phyloP scores from a whole-genome alignment of 129 eudicot genomes.

The Tanacetum coccineum region DNA sequence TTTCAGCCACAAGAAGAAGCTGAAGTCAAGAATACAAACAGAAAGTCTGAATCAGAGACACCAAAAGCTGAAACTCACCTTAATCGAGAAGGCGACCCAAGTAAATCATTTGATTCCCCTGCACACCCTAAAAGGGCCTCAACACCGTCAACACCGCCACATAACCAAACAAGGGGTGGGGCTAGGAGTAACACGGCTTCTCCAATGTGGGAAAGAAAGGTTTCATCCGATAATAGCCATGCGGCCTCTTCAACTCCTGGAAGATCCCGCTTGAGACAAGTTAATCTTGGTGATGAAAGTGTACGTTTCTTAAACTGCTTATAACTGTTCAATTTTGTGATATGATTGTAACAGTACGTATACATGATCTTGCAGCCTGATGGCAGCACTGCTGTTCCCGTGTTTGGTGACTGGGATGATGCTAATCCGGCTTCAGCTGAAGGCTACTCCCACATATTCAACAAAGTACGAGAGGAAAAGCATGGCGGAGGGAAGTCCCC shows the following conservation, averaged over 20 bases:
- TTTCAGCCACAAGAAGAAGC: constrained; percentile 33
- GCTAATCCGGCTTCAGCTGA: constrained; percentile 74
- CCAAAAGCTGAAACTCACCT: constrained; percentile 31
- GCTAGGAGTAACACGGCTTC: constrained; percentile 47
- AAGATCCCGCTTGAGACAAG: constrained; percentile 77
- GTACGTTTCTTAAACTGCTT: constrained; percentile 38
- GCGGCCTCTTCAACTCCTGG: constrained; percentile 72
- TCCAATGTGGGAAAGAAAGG: constrained; percentile 75
- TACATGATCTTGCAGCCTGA: constrained; percentile 48
- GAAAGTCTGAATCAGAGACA: constrained; percentile 26
- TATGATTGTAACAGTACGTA: constrained; percentile 2
- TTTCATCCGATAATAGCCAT: constrained; percentile 53
- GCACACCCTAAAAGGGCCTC: constrained; percentile 25
- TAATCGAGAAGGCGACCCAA: constrained; percentile 40
- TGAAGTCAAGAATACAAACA: constrained; percentile 22
- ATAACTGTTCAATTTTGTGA: neutral
- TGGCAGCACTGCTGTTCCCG: constrained; percentile 63
- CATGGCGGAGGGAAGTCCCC: constrained; percentile 74
- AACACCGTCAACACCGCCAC: constrained; percentile 43
- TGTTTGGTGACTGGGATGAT: constrained; percentile 87
- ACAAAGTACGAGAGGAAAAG: constrained; percentile 67
- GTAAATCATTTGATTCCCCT: constrained; percentile 41
- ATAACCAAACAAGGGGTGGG: constrained; percentile 49
- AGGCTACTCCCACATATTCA: constrained; percentile 62
- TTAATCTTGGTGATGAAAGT: constrained; percentile 72